phyloP scores from a whole-genome alignment of 139 green algal species.

The Mesostigma viride region DNA sequence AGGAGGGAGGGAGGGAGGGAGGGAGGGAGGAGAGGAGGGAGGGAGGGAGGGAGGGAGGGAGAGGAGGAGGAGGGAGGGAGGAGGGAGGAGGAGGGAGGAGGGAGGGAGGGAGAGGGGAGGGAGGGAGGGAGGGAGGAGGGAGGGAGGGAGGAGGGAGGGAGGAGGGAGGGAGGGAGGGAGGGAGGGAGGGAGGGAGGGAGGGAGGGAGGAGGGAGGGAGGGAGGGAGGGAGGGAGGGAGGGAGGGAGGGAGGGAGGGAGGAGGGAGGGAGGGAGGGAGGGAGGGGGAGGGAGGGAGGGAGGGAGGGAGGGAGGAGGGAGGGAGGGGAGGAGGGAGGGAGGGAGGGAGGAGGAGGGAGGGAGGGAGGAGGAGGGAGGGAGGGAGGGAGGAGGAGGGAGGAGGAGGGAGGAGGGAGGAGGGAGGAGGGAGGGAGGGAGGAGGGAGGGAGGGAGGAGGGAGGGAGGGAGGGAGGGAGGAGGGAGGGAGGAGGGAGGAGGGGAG shows the following conservation, averaged over 20 bases:
- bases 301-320: background rate
- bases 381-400: background rate
- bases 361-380: background rate
- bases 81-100: background rate
- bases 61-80: background rate
- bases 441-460: background rate
- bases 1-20: background rate
- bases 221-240: background rate
- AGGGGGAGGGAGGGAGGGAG: background rate
- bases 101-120: background rate
- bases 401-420: background rate
- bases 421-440: background rate
- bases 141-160: background rate
- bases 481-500: background rate
- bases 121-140: background rate
- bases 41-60: background rate
- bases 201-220: background rate
- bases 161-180: background rate
- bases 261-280: background rate
- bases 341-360: background rate
- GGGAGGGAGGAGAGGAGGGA: background rate
- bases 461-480: background rate
- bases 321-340: background rate
- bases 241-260: background rate
- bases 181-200: background rate